phyloP scores from a whole-genome alignment of 495 filamentous ascomycete species.

The Penicillium diatomitis region DNA sequence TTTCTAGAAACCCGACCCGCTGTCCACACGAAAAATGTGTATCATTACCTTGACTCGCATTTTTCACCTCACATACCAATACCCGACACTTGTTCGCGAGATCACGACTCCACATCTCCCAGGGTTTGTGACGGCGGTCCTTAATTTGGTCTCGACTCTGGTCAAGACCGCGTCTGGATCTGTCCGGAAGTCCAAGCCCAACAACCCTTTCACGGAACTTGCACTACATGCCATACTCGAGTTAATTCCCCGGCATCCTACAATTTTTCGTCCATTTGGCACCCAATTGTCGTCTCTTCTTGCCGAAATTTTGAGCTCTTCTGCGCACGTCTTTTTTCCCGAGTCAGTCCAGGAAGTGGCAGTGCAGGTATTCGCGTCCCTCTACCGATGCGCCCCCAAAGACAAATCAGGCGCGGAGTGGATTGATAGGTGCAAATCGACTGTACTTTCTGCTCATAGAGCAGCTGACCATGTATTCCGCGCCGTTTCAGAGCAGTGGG shows the following conservation, averaged over 20 bases:
- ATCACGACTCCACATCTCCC: conserved; percentile 78
- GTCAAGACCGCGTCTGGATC: conserved; percentile 28
- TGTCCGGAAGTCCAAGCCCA: conserved; percentile 32
- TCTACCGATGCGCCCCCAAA: conserved; percentile 70
- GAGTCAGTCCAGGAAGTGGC: conserved; percentile 41
- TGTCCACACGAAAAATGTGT: conserved; percentile 61
- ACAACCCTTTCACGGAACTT: conserved; percentile 46
- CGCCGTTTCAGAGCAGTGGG: conserved; percentile 68
- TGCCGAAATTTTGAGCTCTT: conserved; percentile 33
- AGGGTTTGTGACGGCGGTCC: conserved; percentile 59
- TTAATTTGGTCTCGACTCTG: conserved; percentile 51
- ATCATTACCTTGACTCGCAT: conserved; percentile 72
- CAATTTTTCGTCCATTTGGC: conserved; percentile 66
- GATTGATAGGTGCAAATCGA: conserved; percentile 49
- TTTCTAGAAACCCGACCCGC: conserved; percentile 59
- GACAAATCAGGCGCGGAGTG: conserved; percentile 65
- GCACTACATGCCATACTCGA: conserved; percentile 55
- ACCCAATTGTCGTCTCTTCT: conserved; percentile 55
- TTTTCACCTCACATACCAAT: conserved; percentile 69
- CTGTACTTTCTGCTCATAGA: conserved; percentile 52
- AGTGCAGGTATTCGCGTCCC: conserved; percentile 51
- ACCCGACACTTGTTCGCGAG: conserved; percentile 75
- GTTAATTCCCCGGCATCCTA: conserved; percentile 67
- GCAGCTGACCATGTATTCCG: conserved; percentile 69
- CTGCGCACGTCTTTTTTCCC: conserved; percentile 29